phyloP scores from a whole-genome alignment of 2,329 filamentous ascomycete species.

The Ceratocystis destructans region DNA sequence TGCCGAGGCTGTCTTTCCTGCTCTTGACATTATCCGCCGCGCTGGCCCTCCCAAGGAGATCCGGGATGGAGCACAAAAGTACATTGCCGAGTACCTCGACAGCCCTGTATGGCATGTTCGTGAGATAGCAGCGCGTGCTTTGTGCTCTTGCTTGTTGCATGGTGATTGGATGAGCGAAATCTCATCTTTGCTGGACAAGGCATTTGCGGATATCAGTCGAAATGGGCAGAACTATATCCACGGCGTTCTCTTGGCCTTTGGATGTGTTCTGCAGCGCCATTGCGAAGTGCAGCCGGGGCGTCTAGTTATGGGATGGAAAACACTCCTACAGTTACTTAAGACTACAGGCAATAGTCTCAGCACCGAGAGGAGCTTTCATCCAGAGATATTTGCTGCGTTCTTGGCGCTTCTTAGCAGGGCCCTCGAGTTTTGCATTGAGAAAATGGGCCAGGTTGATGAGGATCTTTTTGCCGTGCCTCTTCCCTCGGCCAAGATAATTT shows the following conservation, averaged over 20 bases:
- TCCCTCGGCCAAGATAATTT: constrained; percentile 5
- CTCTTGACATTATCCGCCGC: constrained; percentile 65
- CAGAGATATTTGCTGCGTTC: background rate
- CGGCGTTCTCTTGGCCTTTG: constrained; percentile 42
- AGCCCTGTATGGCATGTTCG: constrained; percentile 68
- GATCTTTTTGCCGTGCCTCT: constrained; percentile 6
- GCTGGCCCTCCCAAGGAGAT: constrained; percentile 49
- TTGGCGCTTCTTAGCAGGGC: constrained; percentile 13
- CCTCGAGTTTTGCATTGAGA: constrained; percentile 14
- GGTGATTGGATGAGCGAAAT: constrained; percentile 33
- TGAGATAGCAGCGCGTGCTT: constrained; percentile 63
- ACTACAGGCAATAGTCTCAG: constrained; percentile 11
- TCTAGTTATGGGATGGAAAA: constrained; percentile 21
- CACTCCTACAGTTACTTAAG: constrained; percentile 9
- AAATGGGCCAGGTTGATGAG: background rate
- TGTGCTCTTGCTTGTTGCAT: constrained; percentile 48
- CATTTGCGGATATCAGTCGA: constrained; percentile 22
- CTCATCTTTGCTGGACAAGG: constrained; percentile 26
- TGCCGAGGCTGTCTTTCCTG: constrained; percentile 66
- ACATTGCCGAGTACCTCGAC: constrained; percentile 48
- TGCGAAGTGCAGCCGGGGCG: constrained; percentile 33
- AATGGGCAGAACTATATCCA: constrained; percentile 41
- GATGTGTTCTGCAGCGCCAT: constrained; percentile 43
- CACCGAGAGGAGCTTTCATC: constrained; percentile 24
- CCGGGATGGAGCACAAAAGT: constrained; percentile 40